These are phyloP conservation scores for Podaxis carcinomalis DNA, from an alignment of 768 basidiomycete genomes.

Conservation along the genomic window DNA sequence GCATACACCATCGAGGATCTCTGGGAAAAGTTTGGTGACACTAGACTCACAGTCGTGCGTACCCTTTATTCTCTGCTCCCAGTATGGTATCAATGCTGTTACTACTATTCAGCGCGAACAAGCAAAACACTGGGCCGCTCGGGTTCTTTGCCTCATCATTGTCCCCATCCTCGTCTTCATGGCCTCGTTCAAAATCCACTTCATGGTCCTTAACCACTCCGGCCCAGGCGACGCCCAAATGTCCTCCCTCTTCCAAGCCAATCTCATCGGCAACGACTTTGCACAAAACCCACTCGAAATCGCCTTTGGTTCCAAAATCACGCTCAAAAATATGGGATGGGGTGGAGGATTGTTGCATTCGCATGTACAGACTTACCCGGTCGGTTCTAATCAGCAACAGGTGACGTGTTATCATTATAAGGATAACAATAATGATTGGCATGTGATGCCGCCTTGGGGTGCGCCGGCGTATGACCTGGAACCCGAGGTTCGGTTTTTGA, in stretches of 20 bases:
- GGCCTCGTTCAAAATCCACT: constrained; percentile 93
- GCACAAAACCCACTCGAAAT: constrained; percentile 87
- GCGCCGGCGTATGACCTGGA: constrained; percentile 62
- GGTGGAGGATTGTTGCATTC: constrained; percentile 97
- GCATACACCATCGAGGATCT: constrained; percentile 96
- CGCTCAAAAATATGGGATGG: constrained; percentile 96
- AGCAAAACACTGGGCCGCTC: constrained; percentile 85
- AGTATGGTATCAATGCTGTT: constrained; percentile 4
- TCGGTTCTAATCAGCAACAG: constrained; percentile 92
- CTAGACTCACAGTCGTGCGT: constrained; percentile 85
- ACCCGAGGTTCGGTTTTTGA: constrained; percentile 64
- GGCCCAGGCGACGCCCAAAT: constrained; percentile 98
- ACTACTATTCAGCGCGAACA: constrained; percentile 65
- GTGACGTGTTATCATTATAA: constrained; percentile 99
- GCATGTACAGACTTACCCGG: constrained; percentile 92
- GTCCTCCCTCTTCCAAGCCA: constrained; percentile 98
- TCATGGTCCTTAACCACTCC: constrained; percentile 88
- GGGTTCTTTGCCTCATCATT: constrained; percentile 80
- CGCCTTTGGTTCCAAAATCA: constrained; percentile 85
- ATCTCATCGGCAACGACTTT: constrained; percentile 93
- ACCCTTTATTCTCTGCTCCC: neutral
- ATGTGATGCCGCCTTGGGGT: constrained; percentile 77
- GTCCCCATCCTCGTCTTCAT: constrained; percentile 92
- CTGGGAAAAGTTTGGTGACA: constrained; percentile 97
- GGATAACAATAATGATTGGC: constrained; percentile 95